Percentiles rank a stretch among this genome's conserved stretches.
These are phyloP conservation scores for Solanum hybrid DNA, from an alignment of 305 asterid genomes.

Conservation along the genomic window DNA sequence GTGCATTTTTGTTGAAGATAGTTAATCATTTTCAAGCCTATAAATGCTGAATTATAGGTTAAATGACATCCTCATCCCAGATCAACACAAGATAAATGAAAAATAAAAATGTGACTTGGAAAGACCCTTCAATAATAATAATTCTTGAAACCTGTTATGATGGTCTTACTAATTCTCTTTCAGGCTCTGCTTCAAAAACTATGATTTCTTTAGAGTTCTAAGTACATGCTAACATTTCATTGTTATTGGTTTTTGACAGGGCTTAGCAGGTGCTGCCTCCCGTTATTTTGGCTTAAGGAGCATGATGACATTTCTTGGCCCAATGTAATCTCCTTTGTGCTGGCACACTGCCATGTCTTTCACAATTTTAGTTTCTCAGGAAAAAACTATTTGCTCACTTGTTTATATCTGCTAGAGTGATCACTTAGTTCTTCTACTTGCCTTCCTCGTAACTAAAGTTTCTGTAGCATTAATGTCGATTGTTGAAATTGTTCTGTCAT, in stretches of 20 bases:
- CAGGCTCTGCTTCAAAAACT: neutral
- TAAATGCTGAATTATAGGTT: neutral
- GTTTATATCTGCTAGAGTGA: neutral
- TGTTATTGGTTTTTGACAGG: slow-evolving; percentile 45
- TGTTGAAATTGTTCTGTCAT: neutral
- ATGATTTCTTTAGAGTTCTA: neutral
- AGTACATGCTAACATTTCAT: neutral
- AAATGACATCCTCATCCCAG: neutral
- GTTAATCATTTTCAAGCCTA: neutral
- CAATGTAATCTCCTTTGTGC: slow-evolving; percentile 46
- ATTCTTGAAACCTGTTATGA: neutral
- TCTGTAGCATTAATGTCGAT: neutral
- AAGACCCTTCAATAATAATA: neutral
- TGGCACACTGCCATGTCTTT: slow-evolving; percentile 1
- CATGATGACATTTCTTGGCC: slow-evolving; percentile 68
- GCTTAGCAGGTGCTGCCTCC: slow-evolving; percentile 68
- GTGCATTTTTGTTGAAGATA: neutral
- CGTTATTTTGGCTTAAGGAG: slow-evolving; percentile 76
- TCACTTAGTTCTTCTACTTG: neutral
- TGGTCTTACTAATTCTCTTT: neutral
- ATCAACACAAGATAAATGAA: neutral
- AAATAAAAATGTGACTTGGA: neutral
- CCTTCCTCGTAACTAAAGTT: neutral
- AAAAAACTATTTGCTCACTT: neutral
- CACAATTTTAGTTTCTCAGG: neutral